A percentile compares a stretch with the other conserved stretches of the same genome.
Conservation (phyloP, 495 filamentous ascomycete species). For the Mytilinidion resinicola region DNA sequence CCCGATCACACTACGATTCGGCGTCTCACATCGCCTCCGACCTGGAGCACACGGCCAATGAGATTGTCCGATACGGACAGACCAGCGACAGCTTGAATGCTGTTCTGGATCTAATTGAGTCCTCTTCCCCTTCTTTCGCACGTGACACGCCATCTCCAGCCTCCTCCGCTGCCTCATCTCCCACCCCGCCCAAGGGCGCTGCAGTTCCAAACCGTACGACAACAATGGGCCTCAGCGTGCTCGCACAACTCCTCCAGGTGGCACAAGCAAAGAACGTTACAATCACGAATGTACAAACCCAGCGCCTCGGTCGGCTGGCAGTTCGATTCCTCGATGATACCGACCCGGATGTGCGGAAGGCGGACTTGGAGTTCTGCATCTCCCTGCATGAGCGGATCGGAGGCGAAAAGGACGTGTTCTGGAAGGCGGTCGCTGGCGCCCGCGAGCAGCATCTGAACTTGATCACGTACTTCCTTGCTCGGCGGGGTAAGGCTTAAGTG, state of each 20-base stretch:
- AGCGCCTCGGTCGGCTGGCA: constrained; percentile 49
- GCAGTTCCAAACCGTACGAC: constrained; percentile 28
- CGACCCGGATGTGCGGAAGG: constrained; percentile 74
- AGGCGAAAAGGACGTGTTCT: constrained; percentile 44
- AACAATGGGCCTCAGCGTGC: constrained; percentile 23
- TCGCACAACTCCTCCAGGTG: constrained; percentile 25
- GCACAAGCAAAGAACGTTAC: constrained; percentile 16
- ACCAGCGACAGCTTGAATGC: constrained; percentile 45
- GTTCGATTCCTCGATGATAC: constrained; percentile 57
- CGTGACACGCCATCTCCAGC: constrained; percentile 12
- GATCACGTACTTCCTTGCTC: constrained; percentile 40
- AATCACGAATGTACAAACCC: constrained; percentile 28
- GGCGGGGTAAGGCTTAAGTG: constrained; percentile 26
- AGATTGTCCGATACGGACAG: constrained; percentile 45
- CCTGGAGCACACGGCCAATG: constrained; percentile 52
- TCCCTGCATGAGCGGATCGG: constrained; percentile 59
- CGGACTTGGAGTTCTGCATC: constrained; percentile 70
- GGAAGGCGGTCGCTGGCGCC: constrained; percentile 36
- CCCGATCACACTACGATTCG: constrained; percentile 51
- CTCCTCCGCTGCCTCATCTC: not conserved
- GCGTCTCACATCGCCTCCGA: constrained; percentile 52
- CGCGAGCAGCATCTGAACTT: constrained; percentile 38
- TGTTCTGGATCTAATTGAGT: constrained; percentile 45
- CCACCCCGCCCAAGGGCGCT: constrained; percentile 9
- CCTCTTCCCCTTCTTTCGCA: constrained; percentile 7